Conservation (phyloP, 2,329 filamentous ascomycete genomes). For the Colletotrichum sojae region DNA sequence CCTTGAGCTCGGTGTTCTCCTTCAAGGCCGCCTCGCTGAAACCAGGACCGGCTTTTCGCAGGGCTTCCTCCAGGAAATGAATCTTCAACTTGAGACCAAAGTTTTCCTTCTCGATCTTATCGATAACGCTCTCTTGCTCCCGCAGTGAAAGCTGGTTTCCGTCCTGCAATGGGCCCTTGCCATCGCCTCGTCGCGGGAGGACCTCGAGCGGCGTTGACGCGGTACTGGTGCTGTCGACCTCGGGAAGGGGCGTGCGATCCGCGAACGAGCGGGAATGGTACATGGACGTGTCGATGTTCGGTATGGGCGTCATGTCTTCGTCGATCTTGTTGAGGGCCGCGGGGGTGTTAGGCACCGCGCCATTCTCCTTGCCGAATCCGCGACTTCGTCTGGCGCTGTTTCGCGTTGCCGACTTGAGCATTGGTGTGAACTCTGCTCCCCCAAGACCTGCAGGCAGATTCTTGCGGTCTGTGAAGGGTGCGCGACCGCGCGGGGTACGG, state of each 20-base stretch:
- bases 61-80: slow-evolving; percentile 92
- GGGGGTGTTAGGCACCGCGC: slow-evolving; percentile 75
- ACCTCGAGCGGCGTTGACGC: slow-evolving; percentile 86
- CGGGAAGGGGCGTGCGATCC: slow-evolving; percentile 78
- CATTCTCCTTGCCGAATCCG: slow-evolving; percentile 72
- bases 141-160: slow-evolving; percentile 92
- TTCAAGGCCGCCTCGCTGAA: slow-evolving; percentile 91
- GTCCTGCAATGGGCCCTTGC: slow-evolving; percentile 80
- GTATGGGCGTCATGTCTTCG: slow-evolving; percentile 81
- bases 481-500: slow-evolving; percentile 81
- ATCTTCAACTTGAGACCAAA: slow-evolving; percentile 98
- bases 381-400: slow-evolving; percentile 73
- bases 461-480: slow-evolving; percentile 78
- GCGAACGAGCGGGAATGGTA: slow-evolving; percentile 76
- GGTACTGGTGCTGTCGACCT: slow-evolving; percentile 82
- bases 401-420: slow-evolving; percentile 85
- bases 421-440: slow-evolving; percentile 90
- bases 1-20: slow-evolving; percentile 97
- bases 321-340: slow-evolving; percentile 73
- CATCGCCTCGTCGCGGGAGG: slow-evolving; percentile 73
- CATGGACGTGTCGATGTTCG: slow-evolving; percentile 80
- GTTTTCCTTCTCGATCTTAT: slow-evolving; percentile 98
- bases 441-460: slow-evolving; percentile 77
- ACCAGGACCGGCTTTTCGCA: slow-evolving; percentile 88
- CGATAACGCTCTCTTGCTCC: slow-evolving; percentile 95